Evolutionary conservation across 768 basidiomycete species (phyloP).

Genomic region (Hericium rajendrae): DNA sequence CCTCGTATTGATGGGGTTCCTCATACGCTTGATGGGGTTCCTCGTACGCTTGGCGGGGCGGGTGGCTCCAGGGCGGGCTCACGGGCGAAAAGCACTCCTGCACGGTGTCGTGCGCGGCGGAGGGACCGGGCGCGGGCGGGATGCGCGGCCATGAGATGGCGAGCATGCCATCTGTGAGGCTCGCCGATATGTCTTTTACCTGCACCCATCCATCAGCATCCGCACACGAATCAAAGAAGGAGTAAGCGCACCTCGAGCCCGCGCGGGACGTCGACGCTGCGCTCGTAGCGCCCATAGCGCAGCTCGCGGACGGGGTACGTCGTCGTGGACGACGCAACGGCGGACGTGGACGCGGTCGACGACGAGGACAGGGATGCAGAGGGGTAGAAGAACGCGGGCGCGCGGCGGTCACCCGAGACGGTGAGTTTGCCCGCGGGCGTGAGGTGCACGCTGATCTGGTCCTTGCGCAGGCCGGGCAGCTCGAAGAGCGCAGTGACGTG

Average conservation of each 20-base stretch:
- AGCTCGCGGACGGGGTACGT: constrained; percentile 12
- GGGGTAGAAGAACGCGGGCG: constrained; percentile 12
- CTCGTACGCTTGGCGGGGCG: too few species aligned
- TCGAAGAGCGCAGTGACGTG: constrained; percentile 44
- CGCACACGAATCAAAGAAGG: neutral
- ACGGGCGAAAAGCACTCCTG: too few species aligned
- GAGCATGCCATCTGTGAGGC: constrained; percentile 13
- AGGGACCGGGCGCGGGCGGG: neutral
- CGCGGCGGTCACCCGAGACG: constrained; percentile 34
- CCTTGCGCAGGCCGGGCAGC: constrained; percentile 42
- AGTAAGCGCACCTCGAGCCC: constrained; percentile 11
- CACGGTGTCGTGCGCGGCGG: too few species aligned
- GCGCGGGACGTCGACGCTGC: constrained; percentile 9
- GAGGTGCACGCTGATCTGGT: constrained; percentile 37
- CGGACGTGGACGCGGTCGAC: neutral
- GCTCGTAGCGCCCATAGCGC: constrained; percentile 14
- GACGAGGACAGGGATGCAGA: neutral
- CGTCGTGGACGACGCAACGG: neutral
- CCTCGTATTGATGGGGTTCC: too few species aligned
- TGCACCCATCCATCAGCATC: neutral
- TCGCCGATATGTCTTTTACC: constrained; percentile 14
- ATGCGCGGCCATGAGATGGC: constrained; percentile 13
- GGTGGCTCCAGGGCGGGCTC: too few species aligned
- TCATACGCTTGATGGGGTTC: too few species aligned
- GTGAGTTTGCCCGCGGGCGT: constrained; percentile 34